These are phyloP conservation scores for Mycena haematopus DNA, from an alignment of 768 basidiomycete genomes.

Conservation along the genomic window DNA sequence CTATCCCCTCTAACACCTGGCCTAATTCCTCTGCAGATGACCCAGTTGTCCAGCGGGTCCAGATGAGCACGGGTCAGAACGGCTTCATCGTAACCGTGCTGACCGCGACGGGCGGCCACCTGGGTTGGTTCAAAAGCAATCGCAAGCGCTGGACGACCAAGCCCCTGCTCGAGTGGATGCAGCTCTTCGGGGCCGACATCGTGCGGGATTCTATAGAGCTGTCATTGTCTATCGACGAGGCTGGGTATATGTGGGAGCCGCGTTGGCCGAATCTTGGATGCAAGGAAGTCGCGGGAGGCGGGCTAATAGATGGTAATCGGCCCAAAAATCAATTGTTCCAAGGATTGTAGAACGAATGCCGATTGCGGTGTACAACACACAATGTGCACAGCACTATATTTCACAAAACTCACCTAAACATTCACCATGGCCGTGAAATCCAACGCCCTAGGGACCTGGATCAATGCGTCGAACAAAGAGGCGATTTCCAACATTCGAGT, in stretches of 20 bases:
- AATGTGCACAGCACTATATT: not conserved
- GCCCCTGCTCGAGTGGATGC: slow-evolving; percentile 78
- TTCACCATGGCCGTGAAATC: too few relatives aligned
- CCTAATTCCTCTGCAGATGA: slow-evolving; percentile 55
- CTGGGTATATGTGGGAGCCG: slow-evolving; percentile 67
- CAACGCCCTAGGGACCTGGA: too few relatives aligned
- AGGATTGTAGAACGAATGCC: slow-evolving; percentile 49
- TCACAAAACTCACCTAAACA: too few relatives aligned
- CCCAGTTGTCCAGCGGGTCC: slow-evolving; percentile 73
- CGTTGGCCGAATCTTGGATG: slow-evolving; percentile 59
- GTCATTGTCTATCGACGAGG: slow-evolving; percentile 50
- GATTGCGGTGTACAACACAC: not conserved
- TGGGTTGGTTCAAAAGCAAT: slow-evolving; percentile 80
- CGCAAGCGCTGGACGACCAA: slow-evolving; percentile 66
- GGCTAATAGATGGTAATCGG: slow-evolving; percentile 58
- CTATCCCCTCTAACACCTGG: not conserved
- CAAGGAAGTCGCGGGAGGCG: slow-evolving; percentile 59
- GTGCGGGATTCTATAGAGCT: slow-evolving; percentile 41
- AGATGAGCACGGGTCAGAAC: slow-evolving; percentile 58
- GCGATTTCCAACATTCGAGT: too few relatives aligned
- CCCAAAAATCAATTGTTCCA: slow-evolving; percentile 61
- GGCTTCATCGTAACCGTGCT: slow-evolving; percentile 62
- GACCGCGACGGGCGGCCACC: slow-evolving; percentile 74
- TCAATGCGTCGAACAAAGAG: too few relatives aligned
- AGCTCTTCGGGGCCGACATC: slow-evolving; percentile 60